These are phyloP conservation scores for Leccinum obscurum DNA, from an alignment of 768 basidiomycete species.

Conservation along the genomic window DNA sequence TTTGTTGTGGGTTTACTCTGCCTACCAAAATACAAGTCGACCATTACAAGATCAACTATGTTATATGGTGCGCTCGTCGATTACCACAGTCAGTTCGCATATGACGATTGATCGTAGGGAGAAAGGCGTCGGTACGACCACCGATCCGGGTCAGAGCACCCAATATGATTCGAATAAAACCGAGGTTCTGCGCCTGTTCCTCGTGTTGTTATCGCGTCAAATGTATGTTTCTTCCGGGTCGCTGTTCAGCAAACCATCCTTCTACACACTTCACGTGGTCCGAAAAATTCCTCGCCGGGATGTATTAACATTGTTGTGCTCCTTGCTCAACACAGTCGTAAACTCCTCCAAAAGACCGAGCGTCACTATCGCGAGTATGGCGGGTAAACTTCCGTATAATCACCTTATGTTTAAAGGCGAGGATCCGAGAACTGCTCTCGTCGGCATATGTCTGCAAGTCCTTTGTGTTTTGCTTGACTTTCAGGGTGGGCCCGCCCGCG, in stretches of 20 bases:
- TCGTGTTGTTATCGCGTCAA: conserved; percentile 86
- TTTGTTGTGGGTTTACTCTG: conserved; percentile 92
- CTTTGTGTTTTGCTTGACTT: conserved; percentile 78
- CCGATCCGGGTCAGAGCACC: conserved; percentile 62
- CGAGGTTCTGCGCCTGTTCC: conserved; percentile 86
- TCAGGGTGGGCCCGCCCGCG: conserved; percentile 73
- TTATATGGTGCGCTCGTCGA: conserved; percentile 70
- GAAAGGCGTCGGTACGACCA: conserved; percentile 89
- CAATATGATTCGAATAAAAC: conserved; percentile 78
- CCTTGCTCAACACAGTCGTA: conserved; percentile 87
- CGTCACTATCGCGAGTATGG: conserved; percentile 63
- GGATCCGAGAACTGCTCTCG: conserved; percentile 70
- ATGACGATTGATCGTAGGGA: conserved; percentile 57
- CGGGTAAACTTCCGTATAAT: conserved; percentile 84
- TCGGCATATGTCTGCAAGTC: conserved; percentile 74
- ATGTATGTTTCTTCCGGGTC: conserved; percentile 78
- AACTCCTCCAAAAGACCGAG: conserved; percentile 56
- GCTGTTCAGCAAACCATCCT: conserved; percentile 70
- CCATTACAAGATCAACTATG: conserved; percentile 81
- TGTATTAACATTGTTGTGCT: conserved; percentile 91
- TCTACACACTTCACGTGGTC: conserved; percentile 76
- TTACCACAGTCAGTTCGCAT: conserved; percentile 5
- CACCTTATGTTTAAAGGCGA: conserved; percentile 91
- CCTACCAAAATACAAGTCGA: conserved; percentile 75
- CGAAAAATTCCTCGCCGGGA: conserved; percentile 76